Conservation (phyloP, 2,329 filamentous ascomycete species). For the Dactylellina haptotyla region DNA sequence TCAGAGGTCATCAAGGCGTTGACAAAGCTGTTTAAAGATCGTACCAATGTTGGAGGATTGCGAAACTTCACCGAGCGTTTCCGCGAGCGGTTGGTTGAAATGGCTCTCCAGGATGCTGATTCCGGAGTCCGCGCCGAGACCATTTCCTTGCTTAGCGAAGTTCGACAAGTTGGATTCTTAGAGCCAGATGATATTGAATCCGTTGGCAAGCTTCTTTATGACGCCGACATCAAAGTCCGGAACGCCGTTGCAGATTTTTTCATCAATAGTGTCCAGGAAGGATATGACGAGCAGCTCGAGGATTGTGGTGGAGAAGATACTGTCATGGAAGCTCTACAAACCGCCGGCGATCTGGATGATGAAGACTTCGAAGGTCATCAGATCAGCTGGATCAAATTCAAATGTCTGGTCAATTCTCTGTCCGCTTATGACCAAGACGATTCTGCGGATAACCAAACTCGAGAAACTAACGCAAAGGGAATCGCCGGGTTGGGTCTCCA, state of each 20-base stretch:
- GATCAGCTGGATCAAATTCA: conserved; percentile 87
- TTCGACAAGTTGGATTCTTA: conserved; percentile 84
- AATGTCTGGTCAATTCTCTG: conserved; percentile 86
- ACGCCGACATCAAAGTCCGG: conserved; percentile 82
- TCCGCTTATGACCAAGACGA: conserved; percentile 78
- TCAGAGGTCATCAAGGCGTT: conserved; percentile 89
- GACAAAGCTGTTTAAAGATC: conserved; percentile 78
- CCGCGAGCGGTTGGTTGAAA: conserved; percentile 85
- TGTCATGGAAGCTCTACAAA: conserved; percentile 77
- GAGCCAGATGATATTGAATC: conserved; percentile 91
- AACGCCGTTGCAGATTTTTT: conserved; percentile 93
- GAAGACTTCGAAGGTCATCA: conserved; percentile 79
- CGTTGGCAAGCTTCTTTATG: conserved; percentile 87
- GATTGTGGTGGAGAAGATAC: conserved; percentile 82
- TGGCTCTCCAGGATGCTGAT: conserved; percentile 87
- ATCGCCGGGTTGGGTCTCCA: conserved; percentile 55
- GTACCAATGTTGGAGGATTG: conserved; percentile 78
- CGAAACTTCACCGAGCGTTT: conserved; percentile 95
- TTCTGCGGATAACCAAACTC: conserved; percentile 21
- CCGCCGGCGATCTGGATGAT: conserved; percentile 73
- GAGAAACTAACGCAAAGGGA: conserved; percentile 60
- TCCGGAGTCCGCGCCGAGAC: conserved; percentile 80
- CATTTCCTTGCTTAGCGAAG: conserved; percentile 81
- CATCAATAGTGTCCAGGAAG: conserved; percentile 82
- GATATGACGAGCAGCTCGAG: conserved; percentile 81